A percentile compares a stretch with the other conserved stretches of the same genome.
These are phyloP conservation scores for Lithohypha guttulata DNA, from an alignment of 2,329 filamentous ascomycete species.

Conservation along the genomic window DNA sequence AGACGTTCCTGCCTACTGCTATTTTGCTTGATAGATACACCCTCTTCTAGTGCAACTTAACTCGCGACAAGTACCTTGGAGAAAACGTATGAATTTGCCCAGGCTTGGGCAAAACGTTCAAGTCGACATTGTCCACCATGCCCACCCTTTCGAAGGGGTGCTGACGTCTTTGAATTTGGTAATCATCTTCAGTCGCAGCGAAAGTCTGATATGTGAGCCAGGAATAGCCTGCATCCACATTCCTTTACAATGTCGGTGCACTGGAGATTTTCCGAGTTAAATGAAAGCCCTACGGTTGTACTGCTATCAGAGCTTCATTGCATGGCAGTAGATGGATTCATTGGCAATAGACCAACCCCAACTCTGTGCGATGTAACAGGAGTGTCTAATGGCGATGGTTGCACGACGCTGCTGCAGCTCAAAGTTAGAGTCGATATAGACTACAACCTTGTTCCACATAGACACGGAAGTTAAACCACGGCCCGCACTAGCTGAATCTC, in stretches of 20 bases:
- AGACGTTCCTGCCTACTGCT: slow-evolving; percentile 8
- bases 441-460: not conserved
- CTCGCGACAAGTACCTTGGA: too few relatives aligned
- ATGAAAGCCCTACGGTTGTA: too few relatives aligned
- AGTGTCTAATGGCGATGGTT: too few relatives aligned
- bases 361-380: too few relatives aligned
- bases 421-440: not conserved
- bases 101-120: too few relatives aligned
- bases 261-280: too few relatives aligned
- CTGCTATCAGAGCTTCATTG: too few relatives aligned
- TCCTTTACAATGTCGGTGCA: not conserved
- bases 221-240: slow-evolving; percentile 1
- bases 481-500: not conserved
- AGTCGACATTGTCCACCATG: too few relatives aligned
- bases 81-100: too few relatives aligned
- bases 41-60: slow-evolving; percentile 1
- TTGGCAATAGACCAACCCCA: too few relatives aligned
- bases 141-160: slow-evolving; percentile 2
- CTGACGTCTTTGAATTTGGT: slow-evolving; percentile 3
- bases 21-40: slow-evolving; percentile 3
- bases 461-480: slow-evolving; percentile 1
- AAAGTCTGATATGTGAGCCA: not conserved
- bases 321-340: too few relatives aligned
- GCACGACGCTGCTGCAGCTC: not conserved
- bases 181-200: not conserved